Base-by-base conservation (phyloP, 768 basidiomycete genomes). In the Panus rudis region DNA sequence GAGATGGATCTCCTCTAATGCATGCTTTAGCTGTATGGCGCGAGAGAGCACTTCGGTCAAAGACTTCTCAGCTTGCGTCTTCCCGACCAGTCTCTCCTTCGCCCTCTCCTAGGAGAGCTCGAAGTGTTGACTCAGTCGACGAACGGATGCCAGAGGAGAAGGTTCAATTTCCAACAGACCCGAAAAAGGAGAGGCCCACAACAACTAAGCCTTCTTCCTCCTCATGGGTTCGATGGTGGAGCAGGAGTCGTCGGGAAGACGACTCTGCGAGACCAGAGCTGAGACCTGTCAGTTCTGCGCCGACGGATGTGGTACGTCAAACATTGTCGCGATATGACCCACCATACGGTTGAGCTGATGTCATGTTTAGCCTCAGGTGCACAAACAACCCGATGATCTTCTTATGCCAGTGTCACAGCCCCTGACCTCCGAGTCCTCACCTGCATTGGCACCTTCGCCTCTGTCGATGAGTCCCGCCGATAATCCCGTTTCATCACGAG, bases 141-240 rank as follows among this genome's bases (percentile, higher is more conserved):
- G 60, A 53, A 20, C 44, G 45, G 30, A 50, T 54, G 47, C 50
- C 58, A 23, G 31, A 44, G 6, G 53, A 62, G 33, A 54, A 50
- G 40, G 46, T 42, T 14, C 37, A 2, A 37, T 11, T 3, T 11
- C 46, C 13, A 23, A 3, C 26, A 47, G 17, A 4, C 21, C 21
- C 3, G 37, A 31, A 16, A 31, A 37, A 8, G 27, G 32, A 19
- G 24, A 19, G 13, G 33, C 33, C 17, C 12, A 21, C 24, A 12
- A 41, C 45, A 12, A 31, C 27, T 6, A 43, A 66, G 42, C 62
- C 76, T 4, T 72, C 74, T 0, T 77, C 79, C 12, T 73, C 76
- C 1, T 81, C 80, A n/a, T 91, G 87, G 89, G 76, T 76, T 27
- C 74, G 78, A 28, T 91, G 89, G 90, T 92, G 86, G 88, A 79